Evolutionary conservation across 164 flowering plant species (phyloP), one percentile per base, ranked within the genome.

Genomic region (Protea cynaroides): DNA sequence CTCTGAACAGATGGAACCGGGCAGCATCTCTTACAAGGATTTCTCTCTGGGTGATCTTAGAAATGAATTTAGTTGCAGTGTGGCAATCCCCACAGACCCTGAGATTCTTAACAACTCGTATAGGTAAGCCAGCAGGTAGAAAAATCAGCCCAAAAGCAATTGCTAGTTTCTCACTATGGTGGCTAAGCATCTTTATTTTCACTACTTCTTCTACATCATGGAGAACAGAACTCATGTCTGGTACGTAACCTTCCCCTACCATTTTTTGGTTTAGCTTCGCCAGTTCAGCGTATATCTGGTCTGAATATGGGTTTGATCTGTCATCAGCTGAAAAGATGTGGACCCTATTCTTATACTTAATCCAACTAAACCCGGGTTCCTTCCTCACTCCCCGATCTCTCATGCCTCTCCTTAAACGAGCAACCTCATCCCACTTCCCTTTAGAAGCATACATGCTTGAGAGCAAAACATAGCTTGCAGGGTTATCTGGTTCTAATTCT

Each of bases 301-400:
- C 82, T 24, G 80, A 75, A 80, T 66, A 83, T 53, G 81, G 82
- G 69, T 77, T 80, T 38, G 96, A 81, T 74, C 68, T 72, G 66
- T 89, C 97, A 75, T 83, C 97, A 51, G 96, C 91, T 19, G 88
- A 83, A 74, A 91, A 91, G 54, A 83, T 59, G 66, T 89, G 81
- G 23, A 87, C 85, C 77, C 65, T 78, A 74, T 78, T 77, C 75
- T 84, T 87, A 69, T 81, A 84, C 72, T 87, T 89, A 67, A 91
- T 91, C 96, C 97, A 91, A 79, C 97, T 91, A 69, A 57, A 83
- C 64, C 97, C 97, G 8, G 96, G 92, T 63, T 87, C 96, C 73
- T 40, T 12, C 46, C 46, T 40, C 46, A 40, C 46, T 40, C 46
- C 9, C 46, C 69, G 82, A 18, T 75, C 79, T 74, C 86, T 81